Evolutionary conservation across 495 filamentous ascomycete genomes (phyloP), one percentile per base, ranked within the genome.

Genomic region (Amphirosellinia nigrospora): DNA sequence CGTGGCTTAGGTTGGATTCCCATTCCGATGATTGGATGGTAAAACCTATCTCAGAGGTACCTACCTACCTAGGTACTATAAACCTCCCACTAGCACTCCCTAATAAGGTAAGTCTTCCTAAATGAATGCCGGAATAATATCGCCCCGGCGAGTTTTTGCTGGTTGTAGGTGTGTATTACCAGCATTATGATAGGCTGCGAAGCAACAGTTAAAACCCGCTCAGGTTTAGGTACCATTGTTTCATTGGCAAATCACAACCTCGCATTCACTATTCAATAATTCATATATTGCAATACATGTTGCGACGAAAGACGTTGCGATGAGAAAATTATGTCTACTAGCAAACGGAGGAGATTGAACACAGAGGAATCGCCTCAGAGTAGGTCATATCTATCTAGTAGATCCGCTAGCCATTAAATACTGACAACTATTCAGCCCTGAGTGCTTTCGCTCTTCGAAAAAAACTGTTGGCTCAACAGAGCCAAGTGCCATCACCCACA

Each of bases 361-460:
- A 60, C 69, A 21, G 34, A 68, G 19, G 74, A 73, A 56, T 71
- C 70, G 53, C 72, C 77, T 53, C 73, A 77, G 67, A 65, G 79
- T 79, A 69, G 67, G 77, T 79, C 39, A 26, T 43, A 39, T 73
- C 60, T 15, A 61, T 28, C 26, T 28, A 4, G 28, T 10, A 38
- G 23, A 11, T 45, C 38, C n/a, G 28, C 23, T 21, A 36, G 5
- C 36, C 43, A 36, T n/a, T n/a, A n/a, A n/a, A n/a, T 66, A n/a
- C 41, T 41, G 30, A 71, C 36, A 16, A 7, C n/a, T n/a, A n/a
- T 39, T 11, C 15, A 85, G 84, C 73, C 11, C 75, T 86, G 74
- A 87, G 85, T 71, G 85, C 85, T 19, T 83, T 86, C 73, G 84
- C 85, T 19, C 82, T 84, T 19, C 80, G 85, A 10, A 80, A 82